These are phyloP conservation scores for Didymellaceae sp. DNA, from an alignment of 2,329 filamentous ascomycete species.

Conservation along the genomic window DNA sequence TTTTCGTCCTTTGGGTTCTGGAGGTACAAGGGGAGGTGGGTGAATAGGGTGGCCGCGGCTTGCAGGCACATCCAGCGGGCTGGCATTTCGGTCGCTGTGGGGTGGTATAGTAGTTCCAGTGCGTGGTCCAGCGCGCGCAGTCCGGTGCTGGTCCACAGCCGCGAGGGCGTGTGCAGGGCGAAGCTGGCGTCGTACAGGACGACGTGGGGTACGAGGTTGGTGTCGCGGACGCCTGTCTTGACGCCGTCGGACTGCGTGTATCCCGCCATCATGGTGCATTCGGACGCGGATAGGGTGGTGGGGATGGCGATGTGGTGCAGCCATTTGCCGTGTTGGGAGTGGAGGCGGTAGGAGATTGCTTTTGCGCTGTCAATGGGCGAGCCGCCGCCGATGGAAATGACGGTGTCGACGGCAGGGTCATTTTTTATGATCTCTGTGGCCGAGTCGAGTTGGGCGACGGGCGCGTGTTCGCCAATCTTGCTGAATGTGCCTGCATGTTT, in stretches of 20 bases:
- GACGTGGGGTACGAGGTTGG: slow-evolving; percentile 54
- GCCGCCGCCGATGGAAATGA: slow-evolving; percentile 63
- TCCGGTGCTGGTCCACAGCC: slow-evolving; percentile 59
- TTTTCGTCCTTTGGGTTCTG: slow-evolving; percentile 55
- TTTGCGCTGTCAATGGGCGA: slow-evolving; percentile 60
- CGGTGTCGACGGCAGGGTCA: slow-evolving; percentile 58
- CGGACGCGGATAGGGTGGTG: slow-evolving; percentile 57
- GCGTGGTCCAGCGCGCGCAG: slow-evolving; percentile 63
- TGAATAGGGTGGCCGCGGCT: slow-evolving; percentile 57
- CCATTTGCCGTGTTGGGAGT: slow-evolving; percentile 44
- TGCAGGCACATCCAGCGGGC: slow-evolving; percentile 54
- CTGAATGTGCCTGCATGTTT: slow-evolving; percentile 62
- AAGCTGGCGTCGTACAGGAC: slow-evolving; percentile 63
- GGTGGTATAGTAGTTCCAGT: slow-evolving; percentile 61
- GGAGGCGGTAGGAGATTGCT: slow-evolving; percentile 45
- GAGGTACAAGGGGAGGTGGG: slow-evolving; percentile 56
- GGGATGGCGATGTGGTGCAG: slow-evolving; percentile 50
- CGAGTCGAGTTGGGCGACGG: slow-evolving; percentile 61
- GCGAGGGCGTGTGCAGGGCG: slow-evolving; percentile 58
- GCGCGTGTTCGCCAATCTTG: slow-evolving; percentile 63
- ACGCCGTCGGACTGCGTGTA: slow-evolving; percentile 58
- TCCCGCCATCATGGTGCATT: slow-evolving; percentile 61
- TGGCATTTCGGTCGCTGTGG: slow-evolving; percentile 59
- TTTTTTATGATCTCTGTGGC: slow-evolving; percentile 56
- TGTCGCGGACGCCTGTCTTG: slow-evolving; percentile 56